These are phyloP conservation scores for Suillus ampliporus DNA, from an alignment of 768 basidiomycete species.

Conservation along the genomic window DNA sequence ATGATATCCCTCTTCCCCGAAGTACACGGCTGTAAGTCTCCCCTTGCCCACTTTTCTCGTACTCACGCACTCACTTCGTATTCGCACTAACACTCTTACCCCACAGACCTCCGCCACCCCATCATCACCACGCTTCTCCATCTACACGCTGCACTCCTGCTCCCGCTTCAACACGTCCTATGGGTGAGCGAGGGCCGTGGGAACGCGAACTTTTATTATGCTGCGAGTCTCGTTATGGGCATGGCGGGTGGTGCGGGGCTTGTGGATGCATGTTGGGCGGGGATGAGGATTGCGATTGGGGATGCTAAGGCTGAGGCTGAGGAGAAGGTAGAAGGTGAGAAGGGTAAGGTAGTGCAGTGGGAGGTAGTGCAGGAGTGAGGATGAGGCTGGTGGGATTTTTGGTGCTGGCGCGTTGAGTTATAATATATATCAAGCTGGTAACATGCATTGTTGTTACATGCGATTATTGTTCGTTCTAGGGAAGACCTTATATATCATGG, in stretches of 20 bases:
- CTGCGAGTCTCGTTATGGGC: conserved; percentile 92
- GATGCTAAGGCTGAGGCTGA: conserved; percentile 49
- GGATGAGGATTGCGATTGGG: conserved; percentile 77
- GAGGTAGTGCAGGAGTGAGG: conserved; percentile 34
- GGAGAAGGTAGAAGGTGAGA: conserved; percentile 42
- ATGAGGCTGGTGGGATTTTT: background rate
- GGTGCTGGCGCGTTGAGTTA: background rate
- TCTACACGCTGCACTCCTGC: conserved; percentile 80
- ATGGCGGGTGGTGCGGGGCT: conserved; percentile 85
- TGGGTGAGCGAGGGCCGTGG: conserved; percentile 94
- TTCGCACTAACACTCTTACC: background rate
- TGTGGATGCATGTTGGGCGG: conserved; percentile 83
- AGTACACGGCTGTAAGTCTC: conserved; percentile 72
- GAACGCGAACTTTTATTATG: conserved; percentile 99
- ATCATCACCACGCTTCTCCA: conserved; percentile 85
- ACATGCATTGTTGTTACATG: no score
- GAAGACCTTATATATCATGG: no score
- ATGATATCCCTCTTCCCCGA: conserved; percentile 87
- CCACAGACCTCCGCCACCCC: conserved; percentile 80
- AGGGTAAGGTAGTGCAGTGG: conserved; percentile 27
- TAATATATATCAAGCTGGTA: no score
- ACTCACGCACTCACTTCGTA: background rate
- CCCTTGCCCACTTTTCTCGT: background rate
- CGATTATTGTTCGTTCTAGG: no score
- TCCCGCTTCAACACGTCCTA: conserved; percentile 90